Evolutionary conservation across 805 yeast species (phyloP).

Genomic region (Lachancea dasiensis): DNA sequence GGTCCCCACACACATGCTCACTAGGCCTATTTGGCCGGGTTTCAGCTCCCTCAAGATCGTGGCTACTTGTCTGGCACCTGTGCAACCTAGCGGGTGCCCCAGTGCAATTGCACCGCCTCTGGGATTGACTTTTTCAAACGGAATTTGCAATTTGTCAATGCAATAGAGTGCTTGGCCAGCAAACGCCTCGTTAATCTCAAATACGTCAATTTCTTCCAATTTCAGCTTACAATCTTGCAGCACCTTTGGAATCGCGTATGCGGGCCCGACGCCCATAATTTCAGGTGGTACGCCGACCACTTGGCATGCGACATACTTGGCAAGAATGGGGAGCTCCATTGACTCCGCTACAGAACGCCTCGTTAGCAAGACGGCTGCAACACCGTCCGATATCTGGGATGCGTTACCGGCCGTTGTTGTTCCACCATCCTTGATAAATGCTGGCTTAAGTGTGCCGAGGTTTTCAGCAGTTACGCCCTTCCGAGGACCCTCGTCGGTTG

Average conservation of each 20-base stretch:
- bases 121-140: slow-evolving; percentile 69
- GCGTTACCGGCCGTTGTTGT: slow-evolving; percentile 94
- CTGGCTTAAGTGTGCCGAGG: slow-evolving; percentile 73
- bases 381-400: slow-evolving; percentile 94
- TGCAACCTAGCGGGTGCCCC: slow-evolving; percentile 90
- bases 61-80: slow-evolving; percentile 91
- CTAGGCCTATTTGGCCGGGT: slow-evolving; percentile 78
- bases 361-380: slow-evolving; percentile 81
- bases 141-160: slow-evolving; percentile 59
- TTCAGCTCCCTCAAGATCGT: slow-evolving; percentile 77
- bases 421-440: slow-evolving; percentile 72
- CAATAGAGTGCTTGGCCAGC: slow-evolving; percentile 91
- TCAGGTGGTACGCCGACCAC: slow-evolving; percentile 94
- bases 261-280: slow-evolving; percentile 98
- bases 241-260: slow-evolving; percentile 84
- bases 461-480: slow-evolving; percentile 74
- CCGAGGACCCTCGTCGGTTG: slow-evolving; percentile 87
- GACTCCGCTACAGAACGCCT: slow-evolving; percentile 79
- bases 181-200: slow-evolving; percentile 93
- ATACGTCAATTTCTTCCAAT: slow-evolving; percentile 62
- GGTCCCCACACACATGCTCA: slow-evolving; percentile 96
- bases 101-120: slow-evolving; percentile 96
- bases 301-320: slow-evolving; percentile 71
- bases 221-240: slow-evolving; percentile 55
- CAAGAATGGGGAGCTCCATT: slow-evolving; percentile 65